Conservation (phyloP, 2,329 filamentous ascomycete genomes). For the Fonsecaea monophora region DNA sequence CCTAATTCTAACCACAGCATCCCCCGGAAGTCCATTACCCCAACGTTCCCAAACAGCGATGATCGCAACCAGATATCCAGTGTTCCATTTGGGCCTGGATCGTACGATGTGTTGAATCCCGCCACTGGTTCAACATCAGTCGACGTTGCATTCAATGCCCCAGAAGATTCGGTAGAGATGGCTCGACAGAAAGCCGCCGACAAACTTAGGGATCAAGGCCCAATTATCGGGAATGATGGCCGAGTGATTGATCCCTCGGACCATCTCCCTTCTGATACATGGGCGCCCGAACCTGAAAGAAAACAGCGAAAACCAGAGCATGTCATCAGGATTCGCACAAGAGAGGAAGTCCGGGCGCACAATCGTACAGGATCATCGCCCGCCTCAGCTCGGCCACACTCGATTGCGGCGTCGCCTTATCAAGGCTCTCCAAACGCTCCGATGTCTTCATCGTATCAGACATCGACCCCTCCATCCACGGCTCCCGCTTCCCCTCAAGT, state of each 20-base stretch:
- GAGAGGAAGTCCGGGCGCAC: constrained; percentile 38
- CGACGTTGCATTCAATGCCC: constrained; percentile 49
- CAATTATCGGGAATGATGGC: constrained; percentile 69
- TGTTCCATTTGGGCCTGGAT: constrained; percentile 67
- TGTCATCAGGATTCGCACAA: constrained; percentile 54
- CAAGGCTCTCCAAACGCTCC: constrained; percentile 40
- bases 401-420: constrained; percentile 42
- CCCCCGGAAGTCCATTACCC: constrained; percentile 66
- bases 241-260: constrained; percentile 71
- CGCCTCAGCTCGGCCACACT: constrained; percentile 39
- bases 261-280: constrained; percentile 68
- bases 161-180: constrained; percentile 49
- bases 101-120: constrained; percentile 66
- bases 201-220: constrained; percentile 55
- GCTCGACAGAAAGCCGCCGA: constrained; percentile 49
- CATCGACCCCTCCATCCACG: constrained; percentile 32
- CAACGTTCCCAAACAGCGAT: constrained; percentile 55
- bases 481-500: constrained; percentile 41
- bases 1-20: constrained; percentile 47
- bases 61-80: constrained; percentile 50
- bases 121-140: constrained; percentile 45
- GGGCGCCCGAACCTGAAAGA: constrained; percentile 70
- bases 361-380: constrained; percentile 34
- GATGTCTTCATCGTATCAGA: constrained; percentile 38
- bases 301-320: constrained; percentile 60